These are phyloP conservation scores for Hanseniaspora taiwanica DNA, from an alignment of 805 yeast species.

Conservation along the genomic window DNA sequence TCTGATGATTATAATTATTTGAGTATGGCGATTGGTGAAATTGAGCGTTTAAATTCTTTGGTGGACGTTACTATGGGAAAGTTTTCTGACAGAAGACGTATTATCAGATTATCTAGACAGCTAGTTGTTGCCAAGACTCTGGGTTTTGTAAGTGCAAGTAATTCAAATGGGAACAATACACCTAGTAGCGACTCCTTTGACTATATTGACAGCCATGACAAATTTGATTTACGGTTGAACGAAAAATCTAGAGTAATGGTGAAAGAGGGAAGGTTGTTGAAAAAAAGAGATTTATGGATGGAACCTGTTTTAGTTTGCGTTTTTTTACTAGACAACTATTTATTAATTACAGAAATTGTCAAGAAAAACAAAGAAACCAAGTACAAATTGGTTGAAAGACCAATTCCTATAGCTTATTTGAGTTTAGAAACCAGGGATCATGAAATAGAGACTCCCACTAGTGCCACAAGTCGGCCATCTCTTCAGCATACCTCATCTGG, in stretches of 20 bases:
- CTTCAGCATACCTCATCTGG: slow-evolving; percentile 2
- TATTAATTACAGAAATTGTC: slow-evolving; percentile 48
- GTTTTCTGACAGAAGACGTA: slow-evolving; percentile 44
- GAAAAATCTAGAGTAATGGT: slow-evolving; percentile 45
- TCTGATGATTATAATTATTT: slow-evolving; percentile 41
- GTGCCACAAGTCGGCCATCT: not conserved
- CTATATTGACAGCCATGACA: slow-evolving; percentile 5
- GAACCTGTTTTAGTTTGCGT: slow-evolving; percentile 39
- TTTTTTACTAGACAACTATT: slow-evolving; percentile 56
- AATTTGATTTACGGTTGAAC: slow-evolving; percentile 32
- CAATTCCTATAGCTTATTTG: slow-evolving; percentile 48
- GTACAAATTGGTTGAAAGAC: slow-evolving; percentile 38
- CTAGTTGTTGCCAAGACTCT: slow-evolving; percentile 17
- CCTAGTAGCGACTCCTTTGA: no score
- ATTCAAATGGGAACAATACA: no score
- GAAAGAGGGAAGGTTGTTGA: slow-evolving; percentile 41
- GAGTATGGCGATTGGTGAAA: slow-evolving; percentile 38
- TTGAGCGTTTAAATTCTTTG: slow-evolving; percentile 39
- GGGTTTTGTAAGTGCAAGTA: no score
- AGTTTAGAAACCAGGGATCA: slow-evolving; percentile 34
- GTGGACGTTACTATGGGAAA: slow-evolving; percentile 51
- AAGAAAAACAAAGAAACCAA: slow-evolving; percentile 25
- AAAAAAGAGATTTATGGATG: slow-evolving; percentile 53
- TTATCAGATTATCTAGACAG: slow-evolving; percentile 35
- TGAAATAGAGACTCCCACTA: slow-evolving; percentile 2